Conservation (phyloP, 768 basidiomycete genomes). For the Suillus lakei region DNA sequence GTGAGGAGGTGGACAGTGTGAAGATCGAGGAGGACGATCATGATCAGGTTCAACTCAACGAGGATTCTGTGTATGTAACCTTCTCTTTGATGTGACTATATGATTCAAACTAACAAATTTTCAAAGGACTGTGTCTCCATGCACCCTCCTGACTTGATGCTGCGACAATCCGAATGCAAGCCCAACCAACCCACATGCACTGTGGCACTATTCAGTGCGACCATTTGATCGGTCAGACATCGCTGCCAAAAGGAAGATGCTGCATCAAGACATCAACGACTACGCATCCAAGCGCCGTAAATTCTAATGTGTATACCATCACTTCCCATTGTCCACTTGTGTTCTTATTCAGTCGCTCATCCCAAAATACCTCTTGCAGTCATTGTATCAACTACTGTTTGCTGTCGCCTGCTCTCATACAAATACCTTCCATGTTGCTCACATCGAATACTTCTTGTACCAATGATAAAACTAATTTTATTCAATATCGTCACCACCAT, state of each 20-base stretch:
- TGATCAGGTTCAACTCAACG: not conserved
- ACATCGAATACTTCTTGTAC: not conserved
- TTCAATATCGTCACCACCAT: too few relatives aligned
- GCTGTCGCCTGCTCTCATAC: not conserved
- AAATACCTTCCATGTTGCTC: too few relatives aligned
- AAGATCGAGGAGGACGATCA: not conserved
- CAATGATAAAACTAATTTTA: too few relatives aligned
- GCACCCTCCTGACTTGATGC: not conserved
- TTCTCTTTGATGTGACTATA: not conserved
- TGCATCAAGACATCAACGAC: not conserved
- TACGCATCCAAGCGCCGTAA: not conserved
- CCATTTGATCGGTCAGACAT: not conserved
- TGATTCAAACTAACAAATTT: not conserved
- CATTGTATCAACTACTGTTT: not conserved
- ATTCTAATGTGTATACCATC: not conserved
- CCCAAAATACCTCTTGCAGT: not conserved
- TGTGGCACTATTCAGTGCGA: not conserved
- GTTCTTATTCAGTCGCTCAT: not conserved
- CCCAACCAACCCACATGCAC: not conserved
- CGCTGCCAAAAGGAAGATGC: not conserved
- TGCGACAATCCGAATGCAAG: not conserved
- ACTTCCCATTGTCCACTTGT: not conserved
- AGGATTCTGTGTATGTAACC: not conserved
- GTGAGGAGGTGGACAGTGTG: too few relatives aligned
- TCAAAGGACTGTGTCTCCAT: not conserved